A percentile compares a stretch with the other conserved stretches of the same genome.
These are phyloP conservation scores for Musa beccarii DNA, from an alignment of 176 grass and related monocot genomes.

Conservation along the genomic window DNA sequence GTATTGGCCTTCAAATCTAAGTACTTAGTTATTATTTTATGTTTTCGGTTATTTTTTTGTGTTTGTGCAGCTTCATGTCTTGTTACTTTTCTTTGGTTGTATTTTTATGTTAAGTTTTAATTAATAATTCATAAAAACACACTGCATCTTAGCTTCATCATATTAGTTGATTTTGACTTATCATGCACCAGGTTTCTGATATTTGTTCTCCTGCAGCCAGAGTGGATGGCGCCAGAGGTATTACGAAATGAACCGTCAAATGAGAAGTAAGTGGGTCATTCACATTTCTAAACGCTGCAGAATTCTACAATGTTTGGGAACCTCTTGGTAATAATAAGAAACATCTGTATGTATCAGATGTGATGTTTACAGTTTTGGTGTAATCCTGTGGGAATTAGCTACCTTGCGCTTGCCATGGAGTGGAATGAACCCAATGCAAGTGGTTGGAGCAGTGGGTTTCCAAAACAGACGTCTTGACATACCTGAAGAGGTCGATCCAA, in stretches of 20 bases:
- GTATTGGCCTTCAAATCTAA: background rate
- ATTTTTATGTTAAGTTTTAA: background rate
- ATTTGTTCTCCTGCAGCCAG: slow-evolving; percentile 55
- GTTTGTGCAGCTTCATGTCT: background rate
- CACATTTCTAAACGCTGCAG: background rate
- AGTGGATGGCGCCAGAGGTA: slow-evolving; percentile 99
- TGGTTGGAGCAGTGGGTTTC: slow-evolving; percentile 92
- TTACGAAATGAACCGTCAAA: slow-evolving; percentile 85
- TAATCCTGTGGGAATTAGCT: slow-evolving; percentile 96
- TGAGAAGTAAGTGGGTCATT: slow-evolving; percentile 64
- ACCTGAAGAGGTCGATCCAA: slow-evolving; percentile 55
- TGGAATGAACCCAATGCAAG: slow-evolving; percentile 96
- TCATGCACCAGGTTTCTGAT: slow-evolving; percentile 4
- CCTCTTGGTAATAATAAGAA: slow-evolving; percentile 15
- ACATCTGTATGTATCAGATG: slow-evolving; percentile 36
- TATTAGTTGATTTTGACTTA: background rate
- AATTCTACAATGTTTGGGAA: background rate
- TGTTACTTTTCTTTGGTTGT: background rate
- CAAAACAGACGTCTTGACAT: slow-evolving; percentile 93
- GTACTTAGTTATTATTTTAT: background rate
- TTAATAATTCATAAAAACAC: background rate
- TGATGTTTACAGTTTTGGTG: slow-evolving; percentile 96
- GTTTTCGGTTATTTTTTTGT: background rate
- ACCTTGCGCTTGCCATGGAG: slow-evolving; percentile 87
- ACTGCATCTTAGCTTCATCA: slow-evolving; percentile 21